Evolutionary conservation across 345 rosid species (phyloP).

Genomic region (Populus tremula): DNA sequence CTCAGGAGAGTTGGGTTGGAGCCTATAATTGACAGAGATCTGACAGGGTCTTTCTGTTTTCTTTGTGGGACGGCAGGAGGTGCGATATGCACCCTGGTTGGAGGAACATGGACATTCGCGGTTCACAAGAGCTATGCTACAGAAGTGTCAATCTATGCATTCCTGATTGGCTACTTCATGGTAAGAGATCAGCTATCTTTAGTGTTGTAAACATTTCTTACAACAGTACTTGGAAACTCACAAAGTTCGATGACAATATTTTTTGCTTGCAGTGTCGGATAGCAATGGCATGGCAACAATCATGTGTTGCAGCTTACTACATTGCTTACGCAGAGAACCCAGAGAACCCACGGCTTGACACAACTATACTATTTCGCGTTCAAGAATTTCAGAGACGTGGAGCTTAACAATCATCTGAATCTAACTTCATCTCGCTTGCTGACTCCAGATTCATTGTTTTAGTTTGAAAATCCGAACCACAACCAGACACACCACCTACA

Average conservation of each 20-base stretch:
- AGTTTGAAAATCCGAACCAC: not conserved
- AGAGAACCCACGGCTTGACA: conserved; percentile 39
- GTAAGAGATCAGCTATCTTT: conserved; percentile 33
- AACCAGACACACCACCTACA: not conserved
- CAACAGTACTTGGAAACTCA: not conserved
- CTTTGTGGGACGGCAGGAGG: conserved; percentile 63
- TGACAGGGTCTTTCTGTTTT: conserved; percentile 74
- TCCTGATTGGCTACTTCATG: conserved; percentile 71
- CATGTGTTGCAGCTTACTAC: conserved; percentile 77
- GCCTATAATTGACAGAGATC: conserved; percentile 58
- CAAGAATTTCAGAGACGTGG: conserved; percentile 55
- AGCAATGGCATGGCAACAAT: conserved; percentile 72
- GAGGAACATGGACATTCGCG: conserved; percentile 64
- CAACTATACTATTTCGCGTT: conserved; percentile 56
- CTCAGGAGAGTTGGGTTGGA: conserved; percentile 43
- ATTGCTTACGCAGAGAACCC: conserved; percentile 79
- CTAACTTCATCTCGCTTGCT: not conserved
- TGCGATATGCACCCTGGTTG: conserved; percentile 47
- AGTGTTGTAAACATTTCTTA: not conserved
- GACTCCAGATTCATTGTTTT: not conserved
- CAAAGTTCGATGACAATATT: conserved; percentile 4
- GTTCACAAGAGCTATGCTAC: conserved; percentile 54
- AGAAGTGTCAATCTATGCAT: conserved; percentile 62
- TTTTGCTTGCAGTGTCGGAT: conserved; percentile 55
- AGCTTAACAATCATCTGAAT: conserved; percentile 14